Base-by-base conservation (phyloP, 257 asterid species). In the Phtheirospermum japonicum region DNA sequence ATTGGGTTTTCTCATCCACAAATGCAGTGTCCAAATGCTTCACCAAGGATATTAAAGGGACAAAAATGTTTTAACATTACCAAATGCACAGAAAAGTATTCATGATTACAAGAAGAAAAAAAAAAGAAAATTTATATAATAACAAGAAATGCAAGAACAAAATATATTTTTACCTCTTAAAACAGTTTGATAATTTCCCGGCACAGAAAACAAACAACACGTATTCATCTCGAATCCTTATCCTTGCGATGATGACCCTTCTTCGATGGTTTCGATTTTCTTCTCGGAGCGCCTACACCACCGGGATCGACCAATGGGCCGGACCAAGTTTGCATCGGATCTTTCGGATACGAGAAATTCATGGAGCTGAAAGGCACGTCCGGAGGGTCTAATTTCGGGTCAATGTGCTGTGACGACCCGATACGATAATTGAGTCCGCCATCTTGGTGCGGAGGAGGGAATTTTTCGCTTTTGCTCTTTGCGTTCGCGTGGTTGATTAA, bases 361-460 rank as follows among this genome's bases (percentile, higher is more conserved):
- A 79, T 76, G 17, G 96, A 83, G 40, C 87, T 84, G 85, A 74
- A 89, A 5, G 95, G 87, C 58, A 81, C 83, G 9, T 77, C 83
- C 8, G 96, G 88, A 28, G 87, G 87, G 60, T 89, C 93, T 59
- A 63, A 74, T 20, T 65, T 60, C 13, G 89, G 76, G 45, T 82
- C 85, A 50, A 79, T 76, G 79, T 80, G 83, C 72, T 79, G 82
- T 4, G 90, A 79, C 5, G 82, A 62, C 0, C 87, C 95, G 51
- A 86, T 59, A 9, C 87, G 80, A 69, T 77, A 88, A 45, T 88
- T 87, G 10, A 89, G 80, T 6, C 90, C 87, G 30, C 95, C 96
- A 34, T 86, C 96, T 64, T 84, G 86, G 75, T 86, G 95, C 14
- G 95, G 96, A 6, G 96, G 96, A 51, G 96, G 96, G 59, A 89